These are phyloP conservation scores for Ganoderma sinense DNA, from an alignment of 1,284 basidiomycete genomes.

Conservation along the genomic window DNA sequence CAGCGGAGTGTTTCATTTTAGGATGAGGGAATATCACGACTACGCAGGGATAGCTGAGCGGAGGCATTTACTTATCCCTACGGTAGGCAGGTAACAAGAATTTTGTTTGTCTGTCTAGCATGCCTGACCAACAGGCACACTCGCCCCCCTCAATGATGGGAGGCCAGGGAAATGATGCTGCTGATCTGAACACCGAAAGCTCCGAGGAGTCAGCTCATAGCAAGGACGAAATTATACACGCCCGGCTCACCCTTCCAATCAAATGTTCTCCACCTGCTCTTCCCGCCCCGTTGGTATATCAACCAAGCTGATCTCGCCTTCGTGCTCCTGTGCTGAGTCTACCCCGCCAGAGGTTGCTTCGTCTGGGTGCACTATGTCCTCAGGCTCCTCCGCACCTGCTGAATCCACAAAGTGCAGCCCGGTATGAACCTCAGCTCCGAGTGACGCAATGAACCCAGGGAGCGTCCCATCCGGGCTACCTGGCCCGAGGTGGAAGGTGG, in stretches of 20 bases:
- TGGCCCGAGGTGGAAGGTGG: background rate
- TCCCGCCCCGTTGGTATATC: background rate
- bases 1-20: too few relatives aligned
- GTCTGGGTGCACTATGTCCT: background rate
- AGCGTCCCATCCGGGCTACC: background rate
- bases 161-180: too few relatives aligned
- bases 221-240: too few relatives aligned
- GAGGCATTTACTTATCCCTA: too few relatives aligned
- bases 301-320: background rate
- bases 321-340: background rate
- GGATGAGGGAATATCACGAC: too few relatives aligned
- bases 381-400: background rate
- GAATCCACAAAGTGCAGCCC: background rate
- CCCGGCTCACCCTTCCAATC: background rate
- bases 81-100: too few relatives aligned
- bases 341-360: background rate
- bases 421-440: background rate
- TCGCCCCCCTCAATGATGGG: too few relatives aligned
- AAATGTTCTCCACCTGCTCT: background rate
- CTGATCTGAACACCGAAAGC: too few relatives aligned
- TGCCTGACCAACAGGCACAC: too few relatives aligned
- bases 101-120: too few relatives aligned
- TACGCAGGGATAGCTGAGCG: too few relatives aligned
- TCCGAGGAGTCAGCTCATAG: too few relatives aligned
- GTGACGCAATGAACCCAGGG: background rate